Evolutionary conservation across 306 rosid species (phyloP), one percentile per base, ranked within the genome.

Genomic region (Pyrus bretschneideri): DNA sequence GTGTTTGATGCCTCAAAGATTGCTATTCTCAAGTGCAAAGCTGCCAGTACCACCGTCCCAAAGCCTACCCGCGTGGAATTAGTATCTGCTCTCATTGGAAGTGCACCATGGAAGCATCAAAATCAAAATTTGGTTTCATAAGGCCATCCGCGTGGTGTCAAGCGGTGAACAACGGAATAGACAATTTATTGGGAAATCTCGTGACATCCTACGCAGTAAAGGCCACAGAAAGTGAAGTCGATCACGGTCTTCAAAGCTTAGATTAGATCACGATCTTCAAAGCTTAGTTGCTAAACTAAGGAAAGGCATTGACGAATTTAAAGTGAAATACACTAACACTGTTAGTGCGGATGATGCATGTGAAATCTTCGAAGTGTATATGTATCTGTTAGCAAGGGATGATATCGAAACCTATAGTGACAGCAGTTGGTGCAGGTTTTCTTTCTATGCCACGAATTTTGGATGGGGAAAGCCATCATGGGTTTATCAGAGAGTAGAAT

Each of bases 31-130:
- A 86, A 86, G 83, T 57, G 52, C 46, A 80, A 81, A 27, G 62
- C 72, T 60, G 77, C 72, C 9, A 57, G 73, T 5, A 18, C 33
- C 15, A 27, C 11, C 12, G 42, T 11, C 19, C 60, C 72, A 29
- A 30, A 72, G 19, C 87, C 91, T 3, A 71, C 86, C 3, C 73
- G 85, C 4, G 23, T 85, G 7, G 86, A 85, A 76, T 81, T 78
- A 22, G 81, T 86, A 11, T 75, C 88, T 6, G 21, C 78, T 0
- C 62, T 91, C 30, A 29, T 91, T 91, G 90, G 91, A 83, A 83
- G 77, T 84, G 78, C 55, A 71, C 79, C 0, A 77, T 49, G 19
- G 54, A 49, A 49, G 54, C 80, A 6, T 66, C 83, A 6, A 80
- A 52, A 33, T 72, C 76, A 58, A 72, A 58, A 11, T 57, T 40